phyloP scores from a whole-genome alignment of 192 early-diverging fungal species.

The Borealophlyctis nickersoniae region DNA sequence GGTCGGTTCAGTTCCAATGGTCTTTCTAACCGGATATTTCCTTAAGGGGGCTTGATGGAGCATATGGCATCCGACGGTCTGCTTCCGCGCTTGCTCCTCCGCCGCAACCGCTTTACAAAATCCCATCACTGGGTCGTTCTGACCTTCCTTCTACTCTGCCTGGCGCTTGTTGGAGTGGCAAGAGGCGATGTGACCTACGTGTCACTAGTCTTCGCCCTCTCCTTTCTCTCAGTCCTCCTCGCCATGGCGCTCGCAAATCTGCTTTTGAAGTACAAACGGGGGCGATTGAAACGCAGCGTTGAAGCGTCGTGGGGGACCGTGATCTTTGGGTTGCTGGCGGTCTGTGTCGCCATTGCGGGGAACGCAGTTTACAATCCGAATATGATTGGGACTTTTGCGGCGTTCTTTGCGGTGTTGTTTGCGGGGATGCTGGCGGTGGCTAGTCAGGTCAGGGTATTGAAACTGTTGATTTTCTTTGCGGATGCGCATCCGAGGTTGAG shows the following conservation, averaged over 20 bases:
- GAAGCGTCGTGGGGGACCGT: constrained; percentile 29
- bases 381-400: constrained; percentile 47
- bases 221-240: constrained; percentile 46
- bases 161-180: constrained; percentile 43
- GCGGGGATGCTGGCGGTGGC: constrained; percentile 37
- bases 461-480: constrained; percentile 12
- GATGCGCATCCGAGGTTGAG: not conserved
- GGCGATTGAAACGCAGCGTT: constrained; percentile 33
- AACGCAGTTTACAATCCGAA: constrained; percentile 43
- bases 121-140: constrained; percentile 51
- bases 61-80: constrained; percentile 52
- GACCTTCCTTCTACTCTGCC: constrained; percentile 44
- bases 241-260: constrained; percentile 45
- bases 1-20: too few relatives aligned
- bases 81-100: constrained; percentile 45
- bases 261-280: constrained; percentile 37
- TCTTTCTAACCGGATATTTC: too few relatives aligned
- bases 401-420: constrained; percentile 46
- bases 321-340: constrained; percentile 23
- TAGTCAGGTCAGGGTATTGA: constrained; percentile 40
- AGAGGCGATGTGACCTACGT: constrained; percentile 42
- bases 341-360: constrained; percentile 37
- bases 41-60: constrained; percentile 41
- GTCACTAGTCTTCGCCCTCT: constrained; percentile 52
- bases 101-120: constrained; percentile 28